phyloP scores from a whole-genome alignment of 1,284 basidiomycete genomes.

The Xerocomus minutiporus region DNA sequence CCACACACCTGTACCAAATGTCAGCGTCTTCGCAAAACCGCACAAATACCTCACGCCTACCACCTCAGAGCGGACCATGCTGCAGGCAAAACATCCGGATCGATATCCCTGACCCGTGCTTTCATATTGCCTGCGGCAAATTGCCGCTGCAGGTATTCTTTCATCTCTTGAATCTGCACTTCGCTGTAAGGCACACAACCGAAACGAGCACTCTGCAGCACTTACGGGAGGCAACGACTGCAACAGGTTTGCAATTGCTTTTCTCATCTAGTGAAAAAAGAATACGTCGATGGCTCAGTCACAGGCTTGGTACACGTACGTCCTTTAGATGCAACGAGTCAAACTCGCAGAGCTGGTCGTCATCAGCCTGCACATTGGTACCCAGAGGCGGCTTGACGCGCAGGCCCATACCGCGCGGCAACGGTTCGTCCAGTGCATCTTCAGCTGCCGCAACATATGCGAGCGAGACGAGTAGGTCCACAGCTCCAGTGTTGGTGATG shows the following conservation, averaged over 20 bases:
- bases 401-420: conserved; percentile 55
- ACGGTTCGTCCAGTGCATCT: conserved; percentile 47
- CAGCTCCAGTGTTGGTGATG: background rate
- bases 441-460: conserved; percentile 51
- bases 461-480: conserved; percentile 35
- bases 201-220: background rate
- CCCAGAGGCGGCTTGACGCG: conserved; percentile 33
- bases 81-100: background rate
- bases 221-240: background rate
- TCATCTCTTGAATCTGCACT: background rate
- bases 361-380: background rate
- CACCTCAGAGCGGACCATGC: background rate
- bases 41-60: background rate
- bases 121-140: background rate
- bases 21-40: background rate
- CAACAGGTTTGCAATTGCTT: background rate
- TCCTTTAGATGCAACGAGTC: background rate
- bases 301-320: background rate
- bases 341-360: background rate
- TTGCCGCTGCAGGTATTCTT: background rate
- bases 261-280: background rate
- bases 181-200: background rate
- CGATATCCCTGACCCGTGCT: background rate
- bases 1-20: conserved; percentile 47
- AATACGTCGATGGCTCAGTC: background rate